These are phyloP conservation scores for Populus hybrid DNA, from an alignment of 441 rosid species.

Conservation along the genomic window DNA sequence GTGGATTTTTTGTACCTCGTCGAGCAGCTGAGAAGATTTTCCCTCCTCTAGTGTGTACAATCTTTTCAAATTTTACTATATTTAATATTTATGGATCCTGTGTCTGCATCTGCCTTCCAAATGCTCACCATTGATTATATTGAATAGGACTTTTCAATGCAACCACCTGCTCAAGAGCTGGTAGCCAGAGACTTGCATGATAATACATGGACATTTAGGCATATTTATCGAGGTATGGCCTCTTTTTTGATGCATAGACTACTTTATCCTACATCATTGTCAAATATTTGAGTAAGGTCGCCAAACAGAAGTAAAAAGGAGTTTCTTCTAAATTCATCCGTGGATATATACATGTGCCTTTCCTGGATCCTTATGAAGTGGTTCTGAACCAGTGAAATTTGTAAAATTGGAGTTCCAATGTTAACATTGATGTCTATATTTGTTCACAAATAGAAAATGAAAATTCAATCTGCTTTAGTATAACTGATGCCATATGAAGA, in stretches of 20 bases:
- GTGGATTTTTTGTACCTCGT: too few relatives aligned
- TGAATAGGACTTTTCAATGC: slow-evolving; percentile 78
- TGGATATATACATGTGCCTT: background rate
- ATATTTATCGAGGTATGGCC: slow-evolving; percentile 80
- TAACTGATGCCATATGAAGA: background rate
- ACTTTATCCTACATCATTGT: background rate
- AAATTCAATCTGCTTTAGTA: background rate
- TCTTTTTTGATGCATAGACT: background rate
- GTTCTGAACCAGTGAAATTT: too few relatives aligned
- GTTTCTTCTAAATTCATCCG: background rate
- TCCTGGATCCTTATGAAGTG: too few relatives aligned
- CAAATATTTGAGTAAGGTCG: background rate
- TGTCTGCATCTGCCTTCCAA: slow-evolving; percentile 9
- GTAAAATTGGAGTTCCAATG: too few relatives aligned
- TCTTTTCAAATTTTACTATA: too few relatives aligned
- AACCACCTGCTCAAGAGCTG: slow-evolving; percentile 92
- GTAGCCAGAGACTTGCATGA: slow-evolving; percentile 85
- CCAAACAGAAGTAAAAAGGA: background rate
- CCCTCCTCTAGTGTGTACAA: too few relatives aligned
- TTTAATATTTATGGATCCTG: background rate
- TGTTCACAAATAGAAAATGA: background rate
- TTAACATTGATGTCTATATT: too few relatives aligned
- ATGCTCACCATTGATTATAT: slow-evolving; percentile 26
- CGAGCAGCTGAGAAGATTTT: too few relatives aligned
- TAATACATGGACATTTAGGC: slow-evolving; percentile 85